Conservation (phyloP, 257 asterid genomes). For the Plantago major region DNA sequence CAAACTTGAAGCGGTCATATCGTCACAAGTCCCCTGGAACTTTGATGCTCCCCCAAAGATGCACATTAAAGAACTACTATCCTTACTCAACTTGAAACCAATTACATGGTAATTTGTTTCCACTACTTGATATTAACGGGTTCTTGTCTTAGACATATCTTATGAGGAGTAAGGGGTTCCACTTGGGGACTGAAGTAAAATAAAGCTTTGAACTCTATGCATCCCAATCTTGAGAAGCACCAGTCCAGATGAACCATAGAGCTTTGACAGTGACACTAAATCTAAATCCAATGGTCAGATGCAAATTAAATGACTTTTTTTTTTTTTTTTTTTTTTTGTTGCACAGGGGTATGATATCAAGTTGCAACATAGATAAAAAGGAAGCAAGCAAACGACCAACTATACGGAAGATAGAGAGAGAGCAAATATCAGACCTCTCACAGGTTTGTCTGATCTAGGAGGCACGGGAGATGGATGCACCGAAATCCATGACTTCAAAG, state of each 20-base stretch:
- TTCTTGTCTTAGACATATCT: neutral
- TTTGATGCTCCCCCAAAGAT: no score
- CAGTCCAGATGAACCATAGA: conserved; percentile 4
- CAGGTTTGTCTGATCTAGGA: conserved; percentile 55
- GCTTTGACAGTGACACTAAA: neutral
- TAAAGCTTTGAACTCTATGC: no score
- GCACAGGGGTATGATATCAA: conserved; percentile 1
- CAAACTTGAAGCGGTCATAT: no score
- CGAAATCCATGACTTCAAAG: conserved; percentile 71
- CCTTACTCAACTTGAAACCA: neutral
- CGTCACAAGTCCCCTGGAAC: no score
- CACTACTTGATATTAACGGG: neutral
- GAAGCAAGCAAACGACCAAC: conserved; percentile 11
- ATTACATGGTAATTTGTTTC: neutral
- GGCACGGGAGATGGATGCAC: conserved; percentile 56
- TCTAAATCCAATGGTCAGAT: neutral
- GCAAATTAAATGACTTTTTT: neutral
- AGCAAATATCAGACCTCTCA: conserved; percentile 40
- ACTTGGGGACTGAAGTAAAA: neutral
- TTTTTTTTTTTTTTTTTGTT: no score
- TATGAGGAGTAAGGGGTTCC: neutral
- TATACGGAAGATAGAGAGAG: neutral
- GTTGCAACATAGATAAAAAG: conserved; percentile 7
- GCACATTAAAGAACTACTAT: no score
- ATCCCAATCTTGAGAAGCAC: neutral